phyloP scores from a whole-genome alignment of 257 asterid species.

The Mentha longifolia region DNA sequence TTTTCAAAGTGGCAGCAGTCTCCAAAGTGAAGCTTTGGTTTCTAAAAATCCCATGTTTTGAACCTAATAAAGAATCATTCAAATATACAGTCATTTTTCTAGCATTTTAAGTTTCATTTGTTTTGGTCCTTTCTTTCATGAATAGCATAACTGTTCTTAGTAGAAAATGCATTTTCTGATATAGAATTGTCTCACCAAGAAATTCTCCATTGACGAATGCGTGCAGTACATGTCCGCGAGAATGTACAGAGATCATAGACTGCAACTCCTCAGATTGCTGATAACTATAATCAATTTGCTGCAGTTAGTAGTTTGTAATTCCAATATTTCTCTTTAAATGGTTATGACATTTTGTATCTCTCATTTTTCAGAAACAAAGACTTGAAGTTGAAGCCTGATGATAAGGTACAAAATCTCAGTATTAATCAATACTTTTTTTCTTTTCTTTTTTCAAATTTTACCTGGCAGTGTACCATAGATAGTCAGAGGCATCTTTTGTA shows the following conservation, averaged over 20 bases:
- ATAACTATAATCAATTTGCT: conserved; percentile 45
- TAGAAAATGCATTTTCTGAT: not conserved
- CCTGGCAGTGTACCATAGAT: conserved; percentile 87
- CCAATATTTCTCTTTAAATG: not conserved
- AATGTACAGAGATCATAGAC: conserved; percentile 50
- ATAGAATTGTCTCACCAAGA: conserved; percentile 48
- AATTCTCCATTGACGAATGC: conserved; percentile 67
- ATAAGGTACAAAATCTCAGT: not conserved
- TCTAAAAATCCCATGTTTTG: conserved; percentile 56
- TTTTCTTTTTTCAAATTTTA: conserved; percentile 6
- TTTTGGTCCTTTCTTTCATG: not conserved
- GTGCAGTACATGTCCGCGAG: conserved; percentile 72
- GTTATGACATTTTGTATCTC: not conserved
- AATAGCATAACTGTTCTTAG: not conserved
- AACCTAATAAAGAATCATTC: conserved; percentile 47
- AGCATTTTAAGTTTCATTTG: not conserved
- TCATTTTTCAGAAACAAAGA: not conserved
- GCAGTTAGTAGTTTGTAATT: conserved; percentile 25
- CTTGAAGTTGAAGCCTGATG: not conserved
- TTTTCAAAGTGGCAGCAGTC: conserved; percentile 36
- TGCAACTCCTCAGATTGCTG: conserved; percentile 40
- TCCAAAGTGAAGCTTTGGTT: conserved; percentile 49
- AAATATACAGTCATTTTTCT: not conserved
- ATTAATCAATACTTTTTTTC: not conserved
- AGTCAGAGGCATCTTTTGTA: conserved; percentile 80